phyloP scores from a whole-genome alignment of 257 asterid genomes.

The Solanum chaucha region DNA sequence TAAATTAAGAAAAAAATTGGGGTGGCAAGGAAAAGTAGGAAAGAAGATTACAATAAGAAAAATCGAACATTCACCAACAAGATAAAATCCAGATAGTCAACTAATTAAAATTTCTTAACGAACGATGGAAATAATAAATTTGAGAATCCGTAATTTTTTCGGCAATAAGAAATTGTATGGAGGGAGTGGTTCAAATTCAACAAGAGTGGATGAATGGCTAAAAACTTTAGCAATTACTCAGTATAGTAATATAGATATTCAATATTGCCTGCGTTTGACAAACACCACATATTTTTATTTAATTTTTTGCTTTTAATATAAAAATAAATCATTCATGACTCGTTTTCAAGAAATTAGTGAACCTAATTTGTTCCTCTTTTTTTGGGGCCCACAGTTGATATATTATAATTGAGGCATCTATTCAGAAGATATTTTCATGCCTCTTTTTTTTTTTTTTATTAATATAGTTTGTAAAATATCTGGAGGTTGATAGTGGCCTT shows the following conservation, averaged over 20 bases:
- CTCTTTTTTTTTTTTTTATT: not conserved
- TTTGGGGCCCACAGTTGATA: not conserved
- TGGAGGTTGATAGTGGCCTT: not conserved
- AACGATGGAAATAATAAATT: not conserved
- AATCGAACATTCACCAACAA: rapidly evolving
- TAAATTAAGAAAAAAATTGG: too few relatives aligned
- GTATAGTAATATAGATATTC: conserved; percentile 1
- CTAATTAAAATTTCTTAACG: not conserved
- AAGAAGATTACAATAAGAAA: not conserved
- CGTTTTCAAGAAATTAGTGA: conserved; percentile 13
- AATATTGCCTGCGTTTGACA: conserved; percentile 13
- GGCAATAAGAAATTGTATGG: not conserved
- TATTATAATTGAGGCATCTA: not conserved
- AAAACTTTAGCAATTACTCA: not conserved
- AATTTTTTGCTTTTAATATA: not conserved
- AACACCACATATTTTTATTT: conserved; percentile 17
- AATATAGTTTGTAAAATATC: conserved; percentile 16
- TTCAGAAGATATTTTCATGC: conserved; percentile 16
- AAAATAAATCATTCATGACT: not conserved
- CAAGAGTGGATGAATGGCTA: not conserved
- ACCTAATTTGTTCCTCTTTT: conserved; percentile 5
- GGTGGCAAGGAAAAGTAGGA: not conserved
- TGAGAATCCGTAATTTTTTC: not conserved
- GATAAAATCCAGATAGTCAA: too few relatives aligned
- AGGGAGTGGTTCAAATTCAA: conserved; percentile 3